Evolutionary conservation across 106 monocot genomes (phyloP).

Genomic region (Phalaenopsis aphrodite): DNA sequence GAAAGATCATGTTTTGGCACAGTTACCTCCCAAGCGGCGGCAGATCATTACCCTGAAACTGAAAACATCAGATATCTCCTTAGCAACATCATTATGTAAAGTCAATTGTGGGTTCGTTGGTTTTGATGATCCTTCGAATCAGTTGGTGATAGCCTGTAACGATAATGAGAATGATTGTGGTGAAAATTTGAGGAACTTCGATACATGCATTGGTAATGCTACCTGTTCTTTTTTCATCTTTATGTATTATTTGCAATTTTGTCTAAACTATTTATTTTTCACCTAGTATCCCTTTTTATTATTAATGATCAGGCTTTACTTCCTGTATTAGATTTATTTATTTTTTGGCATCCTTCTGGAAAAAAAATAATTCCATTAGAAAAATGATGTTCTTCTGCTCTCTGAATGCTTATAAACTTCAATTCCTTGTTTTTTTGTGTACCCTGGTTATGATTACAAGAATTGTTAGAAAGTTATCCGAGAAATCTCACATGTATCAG

Average conservation of each 20-base stretch:
- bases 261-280: neutral
- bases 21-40: slow-evolving; percentile 91
- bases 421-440: neutral
- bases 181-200: slow-evolving; percentile 10
- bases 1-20: slow-evolving; percentile 81
- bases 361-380: neutral
- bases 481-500: neutral
- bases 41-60: slow-evolving; percentile 75
- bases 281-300: neutral
- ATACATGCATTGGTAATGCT: slow-evolving; percentile 16
- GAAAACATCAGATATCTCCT: slow-evolving; percentile 54
- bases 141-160: slow-evolving; percentile 11
- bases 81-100: slow-evolving; percentile 30
- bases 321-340: neutral
- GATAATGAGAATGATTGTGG: slow-evolving; percentile 10
- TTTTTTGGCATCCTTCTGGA: neutral
- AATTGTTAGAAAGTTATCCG: neutral
- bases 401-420: neutral
- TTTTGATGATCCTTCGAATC: slow-evolving; percentile 7
- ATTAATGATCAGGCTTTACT: neutral
- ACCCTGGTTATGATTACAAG: neutral
- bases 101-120: neutral
- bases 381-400: neutral
- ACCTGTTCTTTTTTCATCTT: neutral
- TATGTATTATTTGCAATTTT: neutral